Base-by-base conservation (phyloP, 768 basidiomycete genomes). In the Cubamyces sp. region DNA sequence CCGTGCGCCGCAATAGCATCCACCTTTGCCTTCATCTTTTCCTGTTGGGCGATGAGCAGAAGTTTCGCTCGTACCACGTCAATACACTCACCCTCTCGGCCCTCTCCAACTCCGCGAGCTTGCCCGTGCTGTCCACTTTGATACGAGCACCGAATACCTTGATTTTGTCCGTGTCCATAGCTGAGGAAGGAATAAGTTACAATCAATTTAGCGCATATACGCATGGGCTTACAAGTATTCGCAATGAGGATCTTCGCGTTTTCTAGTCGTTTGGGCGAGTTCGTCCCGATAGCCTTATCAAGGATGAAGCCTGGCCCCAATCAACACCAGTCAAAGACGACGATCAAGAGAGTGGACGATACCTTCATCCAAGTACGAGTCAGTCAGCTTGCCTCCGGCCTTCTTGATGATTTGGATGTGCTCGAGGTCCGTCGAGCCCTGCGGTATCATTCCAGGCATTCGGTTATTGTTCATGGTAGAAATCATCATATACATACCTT, bases 161-260 rank as follows among this genome's bases (percentile, higher is more conserved):
- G 81, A 98, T 97, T 76, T 99, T 99, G 78, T 99, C 97, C 26
- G 97, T 99, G 77, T 99, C 97, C 97, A 98, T 98, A 3, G 97
- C 95, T 96, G 66, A 12, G 37, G n/a, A 45, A 64, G 21, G 57
- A 19, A 37, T 61, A 30, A 21, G 18, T 34, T 5, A 51, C 25
- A 19, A 39, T 53, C 26, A 49, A 23, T 45, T 42, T 5, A 61
- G 9, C 52, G 58, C n/a, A 28, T 23, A 6, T 60, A 50, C 12
- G 34, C 19, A 37, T 11, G 8, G 30, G 77, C 92, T 66, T 70
- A 95, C 96, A 92, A n/a, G 97, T 99, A 70, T 98, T 98, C 54
- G 96, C 94, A 64, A 99, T 96, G 63, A 99, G 78, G 65, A 98
- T 98, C 75, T 93, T 98, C 21, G 85, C 96, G 67, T 96, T 96